A percentile compares a stretch with the other conserved stretches of the same genome.
These are phyloP conservation scores for Alternaria incomplexa DNA, from an alignment of 2,329 filamentous ascomycete species.

Conservation along the genomic window DNA sequence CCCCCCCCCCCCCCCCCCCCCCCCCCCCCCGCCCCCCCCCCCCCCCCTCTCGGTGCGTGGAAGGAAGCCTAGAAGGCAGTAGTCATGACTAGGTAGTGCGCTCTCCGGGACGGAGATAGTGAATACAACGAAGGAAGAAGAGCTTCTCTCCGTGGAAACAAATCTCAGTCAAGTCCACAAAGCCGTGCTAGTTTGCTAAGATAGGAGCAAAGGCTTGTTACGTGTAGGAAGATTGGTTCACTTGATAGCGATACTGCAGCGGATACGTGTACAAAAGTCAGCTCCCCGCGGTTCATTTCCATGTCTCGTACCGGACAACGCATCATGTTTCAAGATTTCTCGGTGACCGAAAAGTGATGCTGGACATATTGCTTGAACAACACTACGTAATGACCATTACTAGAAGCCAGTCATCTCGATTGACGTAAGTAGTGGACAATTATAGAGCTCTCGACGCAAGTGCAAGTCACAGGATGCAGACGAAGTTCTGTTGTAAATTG, in stretches of 20 bases:
- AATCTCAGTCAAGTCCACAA: neutral
- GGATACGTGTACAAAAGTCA: neutral
- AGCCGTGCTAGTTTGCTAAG: neutral
- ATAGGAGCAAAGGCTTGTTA: neutral
- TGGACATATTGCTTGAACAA: neutral
- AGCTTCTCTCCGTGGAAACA: neutral
- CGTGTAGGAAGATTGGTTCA: neutral
- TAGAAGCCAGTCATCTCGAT: neutral
- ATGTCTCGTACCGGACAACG: neutral
- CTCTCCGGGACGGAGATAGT: no score
- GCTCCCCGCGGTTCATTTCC: neutral
- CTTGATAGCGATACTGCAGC: neutral
- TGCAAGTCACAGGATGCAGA: neutral
- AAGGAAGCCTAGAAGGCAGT: no score
- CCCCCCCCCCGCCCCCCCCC: no score
- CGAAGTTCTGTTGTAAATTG: neutral
- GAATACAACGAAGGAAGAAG: neutral
- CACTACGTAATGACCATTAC: neutral
- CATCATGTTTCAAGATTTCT: neutral
- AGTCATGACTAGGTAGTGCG: no score
- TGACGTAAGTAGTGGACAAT: fast-evolving
- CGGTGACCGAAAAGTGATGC: neutral
- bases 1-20: no score
- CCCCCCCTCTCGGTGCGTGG: no score
- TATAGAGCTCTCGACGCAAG: neutral